Evolutionary conservation across 2,329 filamentous ascomycete species (phyloP).

Genomic region (Arthrobotrys megalospora): DNA sequence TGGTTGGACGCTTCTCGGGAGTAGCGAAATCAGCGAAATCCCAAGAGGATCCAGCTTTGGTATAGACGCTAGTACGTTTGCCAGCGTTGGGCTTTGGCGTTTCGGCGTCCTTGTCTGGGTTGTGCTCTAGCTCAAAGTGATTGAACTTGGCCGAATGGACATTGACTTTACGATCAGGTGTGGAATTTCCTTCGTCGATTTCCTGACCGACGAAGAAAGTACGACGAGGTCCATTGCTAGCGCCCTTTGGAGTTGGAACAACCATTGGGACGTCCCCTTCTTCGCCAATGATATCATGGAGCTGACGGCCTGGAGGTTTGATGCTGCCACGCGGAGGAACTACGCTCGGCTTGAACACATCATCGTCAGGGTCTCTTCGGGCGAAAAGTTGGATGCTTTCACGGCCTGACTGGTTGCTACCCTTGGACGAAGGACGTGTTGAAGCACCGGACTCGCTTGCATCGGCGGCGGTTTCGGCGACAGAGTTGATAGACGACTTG

Average conservation of each 20-base stretch:
- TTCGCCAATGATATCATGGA: conserved; percentile 79
- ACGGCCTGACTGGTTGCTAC: conserved; percentile 74
- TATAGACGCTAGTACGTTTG: conserved; percentile 67
- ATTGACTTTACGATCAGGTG: conserved; percentile 69
- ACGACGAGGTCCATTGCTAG: conserved; percentile 69
- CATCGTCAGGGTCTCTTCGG: conserved; percentile 75
- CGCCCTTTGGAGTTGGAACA: conserved; percentile 64
- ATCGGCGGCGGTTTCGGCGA: conserved; percentile 64
- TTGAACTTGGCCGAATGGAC: conserved; percentile 84
- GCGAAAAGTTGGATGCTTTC: conserved; percentile 82
- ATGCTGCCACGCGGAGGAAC: conserved; percentile 69
- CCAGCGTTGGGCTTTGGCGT: conserved; percentile 63
- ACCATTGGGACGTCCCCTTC: conserved; percentile 54
- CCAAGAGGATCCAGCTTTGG: conserved; percentile 83
- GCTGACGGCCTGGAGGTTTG: conserved; percentile 79
- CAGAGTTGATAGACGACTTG: conserved; percentile 73
- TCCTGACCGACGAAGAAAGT: conserved; percentile 70
- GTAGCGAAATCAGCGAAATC: conserved; percentile 89
- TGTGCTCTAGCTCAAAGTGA: conserved; percentile 86
- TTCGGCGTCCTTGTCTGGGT: conserved; percentile 71
- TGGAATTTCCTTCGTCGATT: conserved; percentile 63
- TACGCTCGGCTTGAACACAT: conserved; percentile 66
- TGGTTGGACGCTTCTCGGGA: conserved; percentile 80
- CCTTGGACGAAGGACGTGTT: conserved; percentile 54
- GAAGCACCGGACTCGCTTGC: conserved; percentile 38